Evolutionary conservation across 768 basidiomycete species (phyloP).

Genomic region (Kwoniella dejecticola): DNA sequence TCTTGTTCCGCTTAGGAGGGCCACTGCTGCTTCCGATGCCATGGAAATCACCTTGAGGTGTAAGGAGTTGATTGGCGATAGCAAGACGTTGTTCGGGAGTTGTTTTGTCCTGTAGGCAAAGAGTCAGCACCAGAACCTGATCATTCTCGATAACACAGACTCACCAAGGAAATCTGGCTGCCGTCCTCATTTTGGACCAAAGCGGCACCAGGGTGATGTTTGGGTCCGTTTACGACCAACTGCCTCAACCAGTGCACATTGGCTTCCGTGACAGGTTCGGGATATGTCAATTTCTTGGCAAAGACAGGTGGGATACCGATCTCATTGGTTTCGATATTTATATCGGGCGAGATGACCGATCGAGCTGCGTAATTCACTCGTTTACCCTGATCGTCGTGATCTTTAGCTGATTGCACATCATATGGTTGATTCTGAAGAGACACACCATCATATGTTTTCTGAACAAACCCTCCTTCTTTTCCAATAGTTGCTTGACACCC

Average conservation of each 20-base stretch:
- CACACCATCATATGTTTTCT: slow-evolving; percentile 98
- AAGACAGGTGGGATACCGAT: slow-evolving; percentile 98
- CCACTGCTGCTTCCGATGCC: slow-evolving; percentile 56
- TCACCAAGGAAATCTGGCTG: slow-evolving; percentile 75
- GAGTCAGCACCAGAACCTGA: no score
- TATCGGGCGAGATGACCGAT: slow-evolving; percentile 99
- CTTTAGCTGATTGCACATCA: slow-evolving; percentile 10
- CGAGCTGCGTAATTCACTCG: slow-evolving; percentile 99
- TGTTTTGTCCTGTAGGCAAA: slow-evolving; percentile 70
- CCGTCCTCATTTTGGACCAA: slow-evolving; percentile 97
- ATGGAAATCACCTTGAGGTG: slow-evolving; percentile 72
- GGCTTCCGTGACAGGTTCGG: slow-evolving; percentile 89
- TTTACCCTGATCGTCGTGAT: slow-evolving; percentile 72
- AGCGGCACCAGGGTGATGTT: slow-evolving; percentile 85
- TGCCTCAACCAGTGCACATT: slow-evolving; percentile 87
- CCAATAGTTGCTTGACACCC: slow-evolving; percentile 92
- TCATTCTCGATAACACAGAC: no score
- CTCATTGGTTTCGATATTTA: slow-evolving; percentile 98
- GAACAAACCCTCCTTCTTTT: slow-evolving; percentile 99
- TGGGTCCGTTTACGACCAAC: slow-evolving; percentile 86
- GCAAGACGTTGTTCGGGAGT: slow-evolving; percentile 87
- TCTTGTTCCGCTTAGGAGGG: slow-evolving; percentile 86
- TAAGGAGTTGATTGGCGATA: slow-evolving; percentile 90
- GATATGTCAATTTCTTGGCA: slow-evolving; percentile 92
- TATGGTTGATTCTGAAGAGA: background rate